Evolutionary conservation across 2,329 filamentous ascomycete genomes (phyloP), one percentile per base, ranked within the genome.

Genomic region (Arthrobotrys conoides): DNA sequence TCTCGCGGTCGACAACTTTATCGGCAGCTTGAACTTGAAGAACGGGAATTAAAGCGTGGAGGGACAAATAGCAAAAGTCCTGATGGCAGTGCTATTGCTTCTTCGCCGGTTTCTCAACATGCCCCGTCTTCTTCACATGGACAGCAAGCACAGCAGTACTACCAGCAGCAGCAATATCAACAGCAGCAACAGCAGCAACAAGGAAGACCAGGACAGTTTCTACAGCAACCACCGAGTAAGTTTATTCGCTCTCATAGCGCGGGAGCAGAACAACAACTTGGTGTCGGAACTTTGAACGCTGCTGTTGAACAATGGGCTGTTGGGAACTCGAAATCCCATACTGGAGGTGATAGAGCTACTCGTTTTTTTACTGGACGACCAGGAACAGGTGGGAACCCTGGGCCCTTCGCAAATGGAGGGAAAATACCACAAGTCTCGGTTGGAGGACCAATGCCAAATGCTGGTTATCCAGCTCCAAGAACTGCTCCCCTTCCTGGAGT

Each of bases 1-100:
- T 88, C 95, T 80, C 95, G 98, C 83, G 96, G 94, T 82, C 91
- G 95, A 73, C 86, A 96, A 82, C 88, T 99, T 65, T 94, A 94
- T 46, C 92, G 90, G 85, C 92, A 97, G 85, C 89, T 99, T 79
- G 91, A 97, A 61, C 68, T 65, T 14, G 70, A 79, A 46, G 76
- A 76, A 30, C 57, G 72, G 30, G 65, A 79, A 57, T 18, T 63
- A 1, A 55, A 65, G 49, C 72, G 73, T 44, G 55, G 14, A 22
- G 76, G 57, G 3, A 61, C 57, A 0, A 67, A 53, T 24, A 75
- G 68, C 22, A 75, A 68, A 53, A 79, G 76, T 24, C 76, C 76
- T 10, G 71, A 79, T 44, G 65, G 57, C 2, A 18, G 33, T 44
- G 57, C 57, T 9, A 44, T 44, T 10, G 57, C 33, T 44, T 41